These are phyloP conservation scores for Globisporangium polare DNA, from an alignment of 352 stramenopile genomes.

Conservation along the genomic window DNA sequence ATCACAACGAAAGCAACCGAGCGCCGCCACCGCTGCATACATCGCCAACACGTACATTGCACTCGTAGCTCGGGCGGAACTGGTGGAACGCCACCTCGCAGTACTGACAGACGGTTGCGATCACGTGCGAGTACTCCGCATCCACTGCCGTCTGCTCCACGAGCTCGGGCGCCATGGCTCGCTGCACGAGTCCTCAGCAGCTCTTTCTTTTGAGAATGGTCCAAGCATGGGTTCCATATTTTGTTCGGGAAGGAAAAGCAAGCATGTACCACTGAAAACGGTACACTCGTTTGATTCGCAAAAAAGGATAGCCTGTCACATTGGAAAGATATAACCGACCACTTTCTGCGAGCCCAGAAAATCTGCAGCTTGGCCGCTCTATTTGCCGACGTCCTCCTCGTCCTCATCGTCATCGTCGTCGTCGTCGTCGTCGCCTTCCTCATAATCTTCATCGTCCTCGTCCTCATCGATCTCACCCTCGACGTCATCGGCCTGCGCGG, in stretches of 20 bases:
- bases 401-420: conserved; percentile 25
- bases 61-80: conserved; percentile 31
- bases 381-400: conserved; percentile 9
- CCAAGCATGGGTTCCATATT: too few species aligned
- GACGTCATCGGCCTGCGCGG: conserved; percentile 35
- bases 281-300: neutral
- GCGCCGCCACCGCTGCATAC: neutral
- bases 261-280: neutral
- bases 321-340: conserved; percentile 4
- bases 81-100: conserved; percentile 40
- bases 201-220: neutral
- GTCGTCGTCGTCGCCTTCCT: conserved; percentile 27
- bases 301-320: conserved; percentile 2
- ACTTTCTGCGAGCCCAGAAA: neutral
- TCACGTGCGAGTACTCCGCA: neutral
- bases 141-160: neutral
- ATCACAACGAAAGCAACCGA: neutral
- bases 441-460: conserved; percentile 28
- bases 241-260: too few species aligned
- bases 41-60: conserved; percentile 28
- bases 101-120: conserved; percentile 29
- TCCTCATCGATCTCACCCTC: conserved; percentile 43
- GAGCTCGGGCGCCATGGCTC: neutral
- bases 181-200: neutral
- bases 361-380: conserved; percentile 2